Evolutionary conservation across 2,329 filamentous ascomycete genomes (phyloP), one percentile per base, ranked within the genome.

Genomic region (Arthrobotrys pseudoclavata): DNA sequence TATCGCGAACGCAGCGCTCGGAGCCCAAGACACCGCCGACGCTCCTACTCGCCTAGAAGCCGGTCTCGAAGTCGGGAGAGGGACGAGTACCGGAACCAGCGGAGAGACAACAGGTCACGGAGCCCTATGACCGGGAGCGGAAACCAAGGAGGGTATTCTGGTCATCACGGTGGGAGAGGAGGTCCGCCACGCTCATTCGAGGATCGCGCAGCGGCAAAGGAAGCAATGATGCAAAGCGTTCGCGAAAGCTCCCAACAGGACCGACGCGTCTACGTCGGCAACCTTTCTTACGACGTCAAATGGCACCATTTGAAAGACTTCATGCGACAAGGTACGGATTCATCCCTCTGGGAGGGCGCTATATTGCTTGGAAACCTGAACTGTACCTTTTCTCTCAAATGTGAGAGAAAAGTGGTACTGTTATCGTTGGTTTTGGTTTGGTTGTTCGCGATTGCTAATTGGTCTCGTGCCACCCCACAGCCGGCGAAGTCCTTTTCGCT

Each of bases 231-330:
- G 93, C 91, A 90, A 85, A 94, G 90, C 84, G 91, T 97, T 82
- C 91, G 94, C 83, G 96, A 98, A 83, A 92, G 92, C 53, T 98
- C 96, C 79, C 96, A 98, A 85, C 96, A 99, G 86, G 96, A 99
- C 88, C 95, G 96, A 83, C 94, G 96, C 81, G 96, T 99, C 89
- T 99, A 99, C 85, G 96, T 99, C 84, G 96, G 96, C 85, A 99
- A 99, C 84, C 89, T 99, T 82, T 96, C 94, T 61, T 99, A 99
- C 87, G 96, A 99, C 88, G 96, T 99, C 85, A 99, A 99, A 88
- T 99, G 96, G 96, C 95, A 98, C 87, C 96, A 98, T 83, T 90
- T 99, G 80, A 99, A 99, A 88, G 96, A 99, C 87, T 98, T 98
- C 84, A 99, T 99, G 96, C 92, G 96, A 89, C 93, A 97, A 90